Base-by-base conservation (phyloP, 331 rosid species). In the Spiraea crenata region DNA sequence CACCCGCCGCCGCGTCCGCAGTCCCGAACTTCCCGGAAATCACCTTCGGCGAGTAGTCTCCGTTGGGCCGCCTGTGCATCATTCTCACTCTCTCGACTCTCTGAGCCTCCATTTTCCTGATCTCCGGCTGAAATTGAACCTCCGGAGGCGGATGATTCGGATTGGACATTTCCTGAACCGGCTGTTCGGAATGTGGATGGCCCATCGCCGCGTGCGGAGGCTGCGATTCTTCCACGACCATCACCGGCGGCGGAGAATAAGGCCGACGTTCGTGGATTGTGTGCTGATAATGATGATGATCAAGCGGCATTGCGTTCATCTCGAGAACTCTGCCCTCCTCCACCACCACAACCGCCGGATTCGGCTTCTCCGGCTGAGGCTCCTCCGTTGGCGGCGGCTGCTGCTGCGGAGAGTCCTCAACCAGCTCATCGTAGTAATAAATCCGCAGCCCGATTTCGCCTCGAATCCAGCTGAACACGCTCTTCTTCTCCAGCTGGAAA, bases 391-490 rank as follows among this genome's bases (percentile, higher is more conserved):
- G 78, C 4, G 78, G 79, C 38, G 56, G 79, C 6, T 40, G 61
- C 0, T 25, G 31, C n/a, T 81, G 84, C 3, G 82, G 79, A 0
- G 81, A 68, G 1, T 69, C 75, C 0, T 90, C 89, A 20, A 78
- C 66, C 40, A 83, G 20, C 59, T 93, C 97, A 7, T 93, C 98
- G 9, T 65, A 87, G 76, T 89, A 93, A 65, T 77, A 93, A 80
- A 93, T 85, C 74, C 82, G 82, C 31, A 93, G 81, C 2, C 98
- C 98, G 38, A 93, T 87, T 54, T 93, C 96, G 2, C 98, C 98
- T 12, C 88, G 74, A 11, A 93, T 71, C 95, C 97, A 93, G 65
- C 92, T 91, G 71, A 93, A 90, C 9, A 93, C 88, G 65, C 97
- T 90, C 80, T 83, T 89, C 81, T 85, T 85, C 86, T 85, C 89